Percentiles rank a stretch among this genome's conserved stretches.
phyloP scores from a whole-genome alignment of 2,329 filamentous ascomycete genomes.

The Diaporthe batatas region DNA sequence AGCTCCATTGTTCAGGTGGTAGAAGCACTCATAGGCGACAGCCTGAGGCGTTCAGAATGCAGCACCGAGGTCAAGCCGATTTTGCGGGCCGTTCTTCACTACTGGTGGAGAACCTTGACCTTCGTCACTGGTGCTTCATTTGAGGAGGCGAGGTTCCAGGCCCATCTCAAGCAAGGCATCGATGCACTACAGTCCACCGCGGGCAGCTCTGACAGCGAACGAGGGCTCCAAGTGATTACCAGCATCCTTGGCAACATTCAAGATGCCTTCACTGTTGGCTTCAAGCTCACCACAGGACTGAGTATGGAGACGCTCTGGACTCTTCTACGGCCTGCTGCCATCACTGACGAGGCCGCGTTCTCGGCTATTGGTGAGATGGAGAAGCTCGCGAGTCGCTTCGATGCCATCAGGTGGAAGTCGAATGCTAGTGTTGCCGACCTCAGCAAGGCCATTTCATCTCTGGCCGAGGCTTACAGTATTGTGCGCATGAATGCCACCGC shows the following conservation, averaged over 20 bases:
- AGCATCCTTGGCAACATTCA: constrained; percentile 59
- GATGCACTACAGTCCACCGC: constrained; percentile 56
- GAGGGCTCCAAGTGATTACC: constrained; percentile 55
- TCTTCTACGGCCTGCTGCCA: constrained; percentile 73
- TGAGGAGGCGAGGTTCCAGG: constrained; percentile 75
- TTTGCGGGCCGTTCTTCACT: constrained; percentile 61
- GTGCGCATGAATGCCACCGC: constrained; percentile 61
- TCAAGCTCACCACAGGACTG: constrained; percentile 80
- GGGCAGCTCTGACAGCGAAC: constrained; percentile 45
- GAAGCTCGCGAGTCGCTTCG: constrained; percentile 70
- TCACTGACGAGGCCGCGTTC: constrained; percentile 61
- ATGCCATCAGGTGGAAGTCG: constrained; percentile 71
- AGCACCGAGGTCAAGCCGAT: constrained; percentile 50
- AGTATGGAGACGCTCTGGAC: constrained; percentile 87
- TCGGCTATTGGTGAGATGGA: constrained; percentile 65
- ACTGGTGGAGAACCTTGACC: constrained; percentile 66
- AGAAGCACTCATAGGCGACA: constrained; percentile 57
- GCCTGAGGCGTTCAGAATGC: constrained; percentile 43
- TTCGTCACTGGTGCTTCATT: constrained; percentile 62
- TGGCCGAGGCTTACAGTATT: constrained; percentile 69
- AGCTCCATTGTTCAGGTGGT: constrained; percentile 57
- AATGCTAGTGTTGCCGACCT: constrained; percentile 65
- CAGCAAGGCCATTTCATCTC: constrained; percentile 64
- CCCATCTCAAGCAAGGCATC: constrained; percentile 68
- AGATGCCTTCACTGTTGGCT: constrained; percentile 75